These are phyloP conservation scores for Xylaria multiplex DNA, from an alignment of 2,329 filamentous ascomycete species.

Conservation along the genomic window DNA sequence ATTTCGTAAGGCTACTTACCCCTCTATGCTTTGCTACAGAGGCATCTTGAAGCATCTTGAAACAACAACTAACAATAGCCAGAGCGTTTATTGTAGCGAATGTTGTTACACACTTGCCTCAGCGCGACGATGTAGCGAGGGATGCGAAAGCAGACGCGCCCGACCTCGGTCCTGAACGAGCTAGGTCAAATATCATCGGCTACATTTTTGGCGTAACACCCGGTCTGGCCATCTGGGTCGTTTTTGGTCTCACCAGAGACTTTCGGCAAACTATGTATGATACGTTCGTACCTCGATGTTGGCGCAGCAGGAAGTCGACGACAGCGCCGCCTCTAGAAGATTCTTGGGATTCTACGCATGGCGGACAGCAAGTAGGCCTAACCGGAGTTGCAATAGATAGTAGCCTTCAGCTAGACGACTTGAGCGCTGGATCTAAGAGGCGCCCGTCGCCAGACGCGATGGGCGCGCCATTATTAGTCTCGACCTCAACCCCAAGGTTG, in stretches of 20 bases:
- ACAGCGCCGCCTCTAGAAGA: background rate
- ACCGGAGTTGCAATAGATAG: slow-evolving; percentile 27
- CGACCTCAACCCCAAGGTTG: background rate
- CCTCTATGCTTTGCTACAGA: background rate
- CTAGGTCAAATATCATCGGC: slow-evolving; percentile 42
- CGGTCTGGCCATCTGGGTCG: slow-evolving; percentile 42
- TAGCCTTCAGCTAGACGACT: slow-evolving; percentile 31
- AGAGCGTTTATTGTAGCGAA: slow-evolving; percentile 42
- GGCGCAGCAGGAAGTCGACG: slow-evolving; percentile 21
- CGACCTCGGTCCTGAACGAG: slow-evolving; percentile 38
- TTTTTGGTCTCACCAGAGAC: slow-evolving; percentile 42
- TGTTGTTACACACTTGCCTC: slow-evolving; percentile 40
- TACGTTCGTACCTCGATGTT: slow-evolving; percentile 37
- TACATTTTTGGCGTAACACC: slow-evolving; percentile 44
- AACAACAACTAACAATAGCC: slow-evolving; percentile 10
- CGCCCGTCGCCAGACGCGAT: slow-evolving; percentile 23
- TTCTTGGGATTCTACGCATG: slow-evolving; percentile 8
- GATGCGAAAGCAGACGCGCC: slow-evolving; percentile 39
- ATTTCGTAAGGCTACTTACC: slow-evolving; percentile 34
- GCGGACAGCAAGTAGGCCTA: slow-evolving; percentile 17
- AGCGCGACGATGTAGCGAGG: slow-evolving; percentile 35
- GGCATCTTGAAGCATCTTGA: background rate
- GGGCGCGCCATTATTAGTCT: slow-evolving; percentile 13
- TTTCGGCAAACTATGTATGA: slow-evolving; percentile 43
- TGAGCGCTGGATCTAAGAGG: slow-evolving; percentile 22